These are phyloP conservation scores for Plectosphaerella plurivora DNA, from an alignment of 2,329 filamentous ascomycete genomes.

Conservation along the genomic window DNA sequence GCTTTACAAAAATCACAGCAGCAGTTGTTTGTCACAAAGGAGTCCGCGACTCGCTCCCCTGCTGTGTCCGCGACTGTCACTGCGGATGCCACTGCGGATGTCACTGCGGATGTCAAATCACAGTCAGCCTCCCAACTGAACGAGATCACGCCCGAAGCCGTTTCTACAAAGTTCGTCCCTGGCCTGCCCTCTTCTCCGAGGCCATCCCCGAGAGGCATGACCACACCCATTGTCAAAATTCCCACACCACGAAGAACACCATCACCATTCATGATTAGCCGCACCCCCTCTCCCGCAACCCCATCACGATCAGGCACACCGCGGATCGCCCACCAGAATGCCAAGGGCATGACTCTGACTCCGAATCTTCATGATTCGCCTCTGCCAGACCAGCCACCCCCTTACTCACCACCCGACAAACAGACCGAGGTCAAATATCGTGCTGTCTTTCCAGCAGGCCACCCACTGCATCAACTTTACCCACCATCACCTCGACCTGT, in stretches of 20 bases:
- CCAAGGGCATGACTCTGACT: conserved; percentile 2
- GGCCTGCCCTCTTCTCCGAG: conserved; percentile 12
- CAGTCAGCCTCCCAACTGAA: no score
- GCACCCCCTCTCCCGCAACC: conserved; percentile 15
- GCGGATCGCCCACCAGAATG: conserved; percentile 2
- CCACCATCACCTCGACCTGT: conserved; percentile 56
- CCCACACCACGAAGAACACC: conserved; percentile 30
- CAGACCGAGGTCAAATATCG: conserved; percentile 44
- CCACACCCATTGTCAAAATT: conserved; percentile 28
- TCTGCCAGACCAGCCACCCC: conserved; percentile 41
- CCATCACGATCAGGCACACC: conserved; percentile 20
- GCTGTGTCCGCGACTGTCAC: no score
- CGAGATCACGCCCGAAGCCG: background rate
- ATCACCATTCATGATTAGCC: conserved; percentile 18
- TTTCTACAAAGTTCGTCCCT: conserved; percentile 1
- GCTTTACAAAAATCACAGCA: conserved; percentile 11
- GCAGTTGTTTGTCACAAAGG: background rate
- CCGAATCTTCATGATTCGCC: background rate
- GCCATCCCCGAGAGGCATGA: conserved; percentile 7
- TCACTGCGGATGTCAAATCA: background rate
- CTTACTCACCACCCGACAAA: conserved; percentile 47
- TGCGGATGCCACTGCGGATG: no score
- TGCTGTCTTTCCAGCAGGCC: conserved; percentile 53
- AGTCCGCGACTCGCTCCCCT: background rate
- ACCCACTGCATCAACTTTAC: conserved; percentile 39